These are phyloP conservation scores for Xylariaceae sp. DNA, from an alignment of 2,329 filamentous ascomycete genomes.

Conservation along the genomic window DNA sequence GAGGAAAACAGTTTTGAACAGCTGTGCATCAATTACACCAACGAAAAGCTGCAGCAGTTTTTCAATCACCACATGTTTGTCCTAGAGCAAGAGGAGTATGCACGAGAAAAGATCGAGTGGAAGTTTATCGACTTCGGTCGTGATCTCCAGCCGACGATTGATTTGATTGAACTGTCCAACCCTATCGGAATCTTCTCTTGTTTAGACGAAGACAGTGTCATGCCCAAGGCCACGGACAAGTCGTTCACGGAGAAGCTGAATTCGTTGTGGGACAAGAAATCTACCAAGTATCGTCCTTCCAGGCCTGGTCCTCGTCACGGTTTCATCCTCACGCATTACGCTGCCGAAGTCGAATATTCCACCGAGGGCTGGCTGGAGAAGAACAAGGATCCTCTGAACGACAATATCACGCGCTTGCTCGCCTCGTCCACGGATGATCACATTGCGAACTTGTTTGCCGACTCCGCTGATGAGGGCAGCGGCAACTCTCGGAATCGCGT, in stretches of 20 bases:
- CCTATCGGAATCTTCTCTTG: constrained; percentile 99
- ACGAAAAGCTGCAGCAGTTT: constrained; percentile 98
- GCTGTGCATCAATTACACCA: constrained; percentile 99
- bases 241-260: constrained; percentile 98
- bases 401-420: constrained; percentile 88
- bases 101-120: constrained; percentile 97
- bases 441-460: constrained; percentile 75
- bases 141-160: constrained; percentile 94
- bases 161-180: constrained; percentile 91
- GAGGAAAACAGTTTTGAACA: constrained; percentile 98
- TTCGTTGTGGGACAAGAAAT: constrained; percentile 93
- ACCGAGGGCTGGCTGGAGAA: constrained; percentile 96
- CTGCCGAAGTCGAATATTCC: constrained; percentile 94
- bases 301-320: constrained; percentile 69
- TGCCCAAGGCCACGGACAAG: constrained; percentile 97
- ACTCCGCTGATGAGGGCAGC: constrained; percentile 77
- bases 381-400: constrained; percentile 97
- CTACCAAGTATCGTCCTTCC: constrained; percentile 84
- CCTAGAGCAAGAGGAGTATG: constrained; percentile 96
- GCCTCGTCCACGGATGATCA: constrained; percentile 78
- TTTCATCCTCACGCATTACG: constrained; percentile 95
- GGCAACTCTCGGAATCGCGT: constrained; percentile 70
- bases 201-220: constrained; percentile 94
- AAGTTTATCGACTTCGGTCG: constrained; percentile 99
- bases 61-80: constrained; percentile 99